These are phyloP conservation scores for Podaxis rugospora DNA, from an alignment of 768 basidiomycete genomes.

Conservation along the genomic window DNA sequence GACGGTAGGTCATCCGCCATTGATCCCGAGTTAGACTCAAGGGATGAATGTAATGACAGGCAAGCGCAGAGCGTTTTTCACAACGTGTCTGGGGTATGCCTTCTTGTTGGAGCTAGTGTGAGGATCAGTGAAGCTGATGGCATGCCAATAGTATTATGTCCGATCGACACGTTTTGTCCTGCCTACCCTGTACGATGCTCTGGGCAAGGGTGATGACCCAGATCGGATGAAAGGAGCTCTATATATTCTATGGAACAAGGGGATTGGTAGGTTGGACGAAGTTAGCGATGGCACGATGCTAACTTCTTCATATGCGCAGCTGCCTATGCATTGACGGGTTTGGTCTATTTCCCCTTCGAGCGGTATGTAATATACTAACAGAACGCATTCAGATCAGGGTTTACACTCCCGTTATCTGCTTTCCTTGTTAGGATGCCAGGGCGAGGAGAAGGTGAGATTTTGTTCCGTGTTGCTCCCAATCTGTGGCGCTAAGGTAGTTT, in stretches of 20 bases:
- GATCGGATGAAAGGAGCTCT: constrained; percentile 95
- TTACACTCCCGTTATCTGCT: constrained; percentile 56
- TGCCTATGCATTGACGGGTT: constrained; percentile 66
- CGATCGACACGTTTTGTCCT: constrained; percentile 66
- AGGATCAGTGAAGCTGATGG: constrained; percentile 9
- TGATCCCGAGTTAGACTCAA: background rate
- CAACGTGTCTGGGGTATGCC: constrained; percentile 58
- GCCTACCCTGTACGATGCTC: constrained; percentile 54
- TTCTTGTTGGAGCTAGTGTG: constrained; percentile 2
- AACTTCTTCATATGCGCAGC: constrained; percentile 29
- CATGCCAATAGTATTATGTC: constrained; percentile 51
- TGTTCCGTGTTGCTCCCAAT: background rate
- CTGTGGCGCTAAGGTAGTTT: constrained; percentile 3
- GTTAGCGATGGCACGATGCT: constrained; percentile 1
- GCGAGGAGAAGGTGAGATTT: constrained; percentile 71
- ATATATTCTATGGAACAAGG: constrained; percentile 74
- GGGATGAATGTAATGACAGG: constrained; percentile 27
- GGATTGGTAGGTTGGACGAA: constrained; percentile 42
- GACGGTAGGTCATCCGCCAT: constrained; percentile 45
- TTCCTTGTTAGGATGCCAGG: constrained; percentile 69
- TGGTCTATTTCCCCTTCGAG: constrained; percentile 16
- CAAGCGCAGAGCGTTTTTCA: constrained; percentile 66
- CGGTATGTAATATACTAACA: constrained; percentile 1
- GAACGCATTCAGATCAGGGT: constrained; percentile 40
- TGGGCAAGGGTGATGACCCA: constrained; percentile 74